Percentiles rank a stretch among this genome's conserved stretches.
Evolutionary conservation across 1,284 basidiomycete species (phyloP).

Genomic region (Sanguinoderma infundibulare): DNA sequence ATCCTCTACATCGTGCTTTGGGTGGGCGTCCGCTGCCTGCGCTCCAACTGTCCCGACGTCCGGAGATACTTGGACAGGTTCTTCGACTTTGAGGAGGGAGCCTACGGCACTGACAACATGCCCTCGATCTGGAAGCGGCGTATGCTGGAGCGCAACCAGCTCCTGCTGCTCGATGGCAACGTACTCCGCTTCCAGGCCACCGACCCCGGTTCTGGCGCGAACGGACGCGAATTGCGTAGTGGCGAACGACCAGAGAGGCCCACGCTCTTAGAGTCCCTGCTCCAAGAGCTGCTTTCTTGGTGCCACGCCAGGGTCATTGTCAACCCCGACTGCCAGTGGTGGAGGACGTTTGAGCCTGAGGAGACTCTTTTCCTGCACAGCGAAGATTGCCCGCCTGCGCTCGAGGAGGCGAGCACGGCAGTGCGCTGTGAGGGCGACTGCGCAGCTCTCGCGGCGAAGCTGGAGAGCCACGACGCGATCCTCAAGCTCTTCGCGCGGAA

Average conservation of each 20-base stretch:
- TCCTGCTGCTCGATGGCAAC: not conserved
- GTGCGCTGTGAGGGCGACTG: too few relatives aligned
- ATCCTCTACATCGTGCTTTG: slow-evolving; percentile 7
- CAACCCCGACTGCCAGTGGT: too few relatives aligned
- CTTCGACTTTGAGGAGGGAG: not conserved
- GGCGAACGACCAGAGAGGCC: not conserved
- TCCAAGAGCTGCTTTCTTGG: not conserved
- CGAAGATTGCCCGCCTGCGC: not conserved
- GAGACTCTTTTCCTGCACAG: not conserved
- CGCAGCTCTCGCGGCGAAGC: not conserved
- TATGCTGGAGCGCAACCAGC: not conserved
- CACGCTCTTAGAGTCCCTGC: not conserved
- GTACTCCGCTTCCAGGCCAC: not conserved
- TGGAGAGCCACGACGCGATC: not conserved
- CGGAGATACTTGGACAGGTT: not conserved
- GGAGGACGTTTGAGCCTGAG: too few relatives aligned
- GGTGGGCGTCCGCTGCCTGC: slow-evolving; percentile 6
- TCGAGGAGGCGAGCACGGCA: not conserved
- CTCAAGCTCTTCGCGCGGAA: not conserved
- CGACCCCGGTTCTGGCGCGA: not conserved
- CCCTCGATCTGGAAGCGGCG: not conserved
- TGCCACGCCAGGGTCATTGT: not conserved
- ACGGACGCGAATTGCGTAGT: not conserved
- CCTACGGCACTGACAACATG: too few relatives aligned
- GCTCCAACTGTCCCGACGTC: not conserved